Base-by-base conservation (phyloP, 805 yeast genomes). In the Metschnikowia vanudenii region DNA sequence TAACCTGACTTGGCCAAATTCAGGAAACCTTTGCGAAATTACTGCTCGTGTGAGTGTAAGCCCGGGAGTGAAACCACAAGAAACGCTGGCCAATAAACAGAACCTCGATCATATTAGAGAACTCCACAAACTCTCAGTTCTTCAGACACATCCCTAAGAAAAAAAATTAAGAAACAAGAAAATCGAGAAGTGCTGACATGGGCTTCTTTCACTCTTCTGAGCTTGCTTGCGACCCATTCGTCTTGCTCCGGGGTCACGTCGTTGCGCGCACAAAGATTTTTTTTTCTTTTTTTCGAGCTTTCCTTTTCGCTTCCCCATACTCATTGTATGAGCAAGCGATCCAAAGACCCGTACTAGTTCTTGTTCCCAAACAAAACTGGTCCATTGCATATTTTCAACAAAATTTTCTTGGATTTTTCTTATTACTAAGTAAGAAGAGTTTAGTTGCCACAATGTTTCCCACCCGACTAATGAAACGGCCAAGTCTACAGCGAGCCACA, bases 241-340 rank as follows among this genome's bases (percentile, higher is more conserved):
- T n/a, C 26, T 20, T 36, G 28, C 38, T 19, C 38, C 38, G 28
- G 13, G 29, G 24, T 36, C 29, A 19, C 38, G 5, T 26, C 9
- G 9, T 37, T 26, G 40, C 45, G 45, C 45, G 45, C 29, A 29
- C 20, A 18, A 29, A 16, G 22, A 30, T 37, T 24, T 26, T 20
- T 35, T 14, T 30, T 40, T 32, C 14, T 39, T 41, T 41, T 16
- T 18, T 16, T 38, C n/a, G 14, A 8, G 28, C 28, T 18, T 26
- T 41, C 17, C 16, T 37, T 37, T 37, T 24, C 29, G 29, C 26
- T 36, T 43, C 46, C 46, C 46, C 46, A 31, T 43, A 43, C 41
- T 28, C 35, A 37, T 37, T 43, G 37, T 22, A 10, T 10, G 45
- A 33, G 43, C 43, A 41, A 41, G 43, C 32, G 37, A 40, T n/a